These are phyloP conservation scores for Gloeopeniophorella convolvens DNA, from an alignment of 768 basidiomycete species.

Conservation along the genomic window DNA sequence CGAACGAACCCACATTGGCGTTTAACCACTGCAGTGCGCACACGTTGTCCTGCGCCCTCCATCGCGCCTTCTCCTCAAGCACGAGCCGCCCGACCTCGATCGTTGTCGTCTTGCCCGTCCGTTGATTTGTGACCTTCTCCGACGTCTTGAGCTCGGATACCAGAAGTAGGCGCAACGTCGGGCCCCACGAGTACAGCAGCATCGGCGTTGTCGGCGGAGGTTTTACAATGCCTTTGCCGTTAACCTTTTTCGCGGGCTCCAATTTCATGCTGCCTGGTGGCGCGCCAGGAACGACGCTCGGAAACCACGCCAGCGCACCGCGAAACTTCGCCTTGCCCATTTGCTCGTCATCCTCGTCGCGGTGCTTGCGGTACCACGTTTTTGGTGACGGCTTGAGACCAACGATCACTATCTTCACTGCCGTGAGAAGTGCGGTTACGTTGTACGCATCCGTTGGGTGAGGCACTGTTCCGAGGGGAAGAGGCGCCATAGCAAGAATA, in stretches of 20 bases:
- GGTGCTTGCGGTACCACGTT: conserved; percentile 81
- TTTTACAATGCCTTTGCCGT: conserved; percentile 16
- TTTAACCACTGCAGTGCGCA: conserved; percentile 86
- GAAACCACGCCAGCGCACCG: conserved; percentile 79
- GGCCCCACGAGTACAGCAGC: conserved; percentile 84
- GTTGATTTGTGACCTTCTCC: conserved; percentile 43
- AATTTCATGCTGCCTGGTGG: conserved; percentile 14
- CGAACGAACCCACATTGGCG: conserved; percentile 61
- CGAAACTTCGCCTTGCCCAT: conserved; percentile 40
- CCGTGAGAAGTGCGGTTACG: conserved; percentile 80
- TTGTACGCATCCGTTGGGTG: conserved; percentile 77
- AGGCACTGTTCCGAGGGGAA: conserved; percentile 69
- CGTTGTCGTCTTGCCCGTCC: conserved; percentile 52
- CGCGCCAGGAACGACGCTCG: conserved; percentile 39
- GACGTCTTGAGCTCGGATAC: conserved; percentile 55
- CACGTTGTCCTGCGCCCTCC: conserved; percentile 55
- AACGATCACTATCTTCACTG: conserved; percentile 86
- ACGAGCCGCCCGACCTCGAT: conserved; percentile 60
- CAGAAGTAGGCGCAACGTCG: conserved; percentile 53
- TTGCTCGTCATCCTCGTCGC: conserved; percentile 42
- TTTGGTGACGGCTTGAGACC: conserved; percentile 87
- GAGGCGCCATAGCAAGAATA: conserved; percentile 70
- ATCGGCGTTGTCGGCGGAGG: conserved; percentile 43
- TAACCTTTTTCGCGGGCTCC: conserved; percentile 21
- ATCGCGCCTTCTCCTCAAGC: conserved; percentile 54